Base-by-base conservation (phyloP, 1,139 yeast genomes). In the Blastobotrys illinoisensis region DNA sequence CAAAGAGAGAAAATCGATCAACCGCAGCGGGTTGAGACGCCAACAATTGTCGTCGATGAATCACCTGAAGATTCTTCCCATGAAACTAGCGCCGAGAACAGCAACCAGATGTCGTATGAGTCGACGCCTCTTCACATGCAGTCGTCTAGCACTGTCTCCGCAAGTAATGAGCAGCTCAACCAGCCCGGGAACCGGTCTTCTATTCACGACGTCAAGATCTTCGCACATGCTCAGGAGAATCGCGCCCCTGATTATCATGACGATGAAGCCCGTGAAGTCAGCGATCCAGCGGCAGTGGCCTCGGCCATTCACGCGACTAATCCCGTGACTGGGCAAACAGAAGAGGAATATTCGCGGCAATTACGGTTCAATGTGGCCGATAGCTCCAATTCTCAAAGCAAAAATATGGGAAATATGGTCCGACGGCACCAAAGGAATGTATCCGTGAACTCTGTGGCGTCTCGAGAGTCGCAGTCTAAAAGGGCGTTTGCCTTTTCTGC, bases 401-500 rank as follows among this genome's bases (percentile, higher is more conserved):
- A 44, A 18, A 2, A 5, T 46, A 52, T 24, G 23, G 43, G 7
- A 45, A 21, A 7, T 51, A 44, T 28, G 21, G 19, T n/a, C 20
- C 36, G 5, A 19, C 45, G n/a, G 14, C 28, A 26, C 9, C 32
- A 24, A 36, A 36, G 46, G 18, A 45, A 53, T 13, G 23, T 53
- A 26, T 50, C 24, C 4, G 23, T 45, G 32, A 5, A 16, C 18
- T 21, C 26, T 11, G 16, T 23, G 2, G 18, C 23, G n/a, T 58
- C 60, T 9, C 50, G 57, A 20, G 46, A 40, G 16, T 48, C 51
- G 16, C 26, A 40, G 16, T 40, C 47, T 24, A 50, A 49, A 24
- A 32, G 57, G 40, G 47, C 44, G 6, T 52, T 57, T 9, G 53
- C 61, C 3, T 60, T 60, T 26, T 56, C 59, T 9, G 62, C 62